Conservation (phyloP, 2,329 filamentous ascomycete species). For the Clonostachys sp. region DNA sequence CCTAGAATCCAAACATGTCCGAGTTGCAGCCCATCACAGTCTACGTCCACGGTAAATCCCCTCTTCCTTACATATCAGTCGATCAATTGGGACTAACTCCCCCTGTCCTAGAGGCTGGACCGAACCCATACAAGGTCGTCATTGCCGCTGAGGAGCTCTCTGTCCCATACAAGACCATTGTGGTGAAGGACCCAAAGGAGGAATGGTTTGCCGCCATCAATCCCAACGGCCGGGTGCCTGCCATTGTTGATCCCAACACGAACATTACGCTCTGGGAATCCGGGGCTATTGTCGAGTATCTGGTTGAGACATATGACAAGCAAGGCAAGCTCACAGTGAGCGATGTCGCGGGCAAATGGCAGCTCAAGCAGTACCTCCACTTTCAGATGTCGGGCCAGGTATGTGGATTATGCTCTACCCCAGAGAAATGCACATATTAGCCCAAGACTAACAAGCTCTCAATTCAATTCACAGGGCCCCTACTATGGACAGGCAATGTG, state of each 20-base stretch:
- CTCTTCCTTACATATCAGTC: background rate
- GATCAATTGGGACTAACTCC: background rate
- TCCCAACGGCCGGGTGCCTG: slow-evolving; percentile 25
- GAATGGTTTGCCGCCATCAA: slow-evolving; percentile 18
- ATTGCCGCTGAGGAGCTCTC: slow-evolving; percentile 29
- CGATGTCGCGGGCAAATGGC: slow-evolving; percentile 15
- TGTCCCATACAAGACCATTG: slow-evolving; percentile 22
- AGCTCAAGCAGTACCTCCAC: slow-evolving; percentile 24
- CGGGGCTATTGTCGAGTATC: slow-evolving; percentile 21
- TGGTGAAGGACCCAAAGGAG: slow-evolving; percentile 14
- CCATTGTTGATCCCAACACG: slow-evolving; percentile 26
- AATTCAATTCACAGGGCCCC: slow-evolving; percentile 20
- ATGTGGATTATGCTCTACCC: background rate
- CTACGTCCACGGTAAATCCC: slow-evolving; percentile 6
- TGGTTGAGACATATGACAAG: slow-evolving; percentile 19
- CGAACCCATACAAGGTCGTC: slow-evolving; percentile 23
- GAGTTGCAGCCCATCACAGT: slow-evolving; percentile 8
- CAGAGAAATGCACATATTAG: no score
- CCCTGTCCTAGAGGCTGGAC: slow-evolving; percentile 10
- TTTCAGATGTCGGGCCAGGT: slow-evolving; percentile 30
- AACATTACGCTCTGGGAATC: slow-evolving; percentile 15
- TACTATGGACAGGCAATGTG: slow-evolving; percentile 27
- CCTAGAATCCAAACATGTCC: slow-evolving; percentile 1
- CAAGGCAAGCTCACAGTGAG: slow-evolving; percentile 15
- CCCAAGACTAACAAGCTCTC: no score